These are phyloP conservation scores for Glycine soja DNA, from an alignment of 306 rosid genomes.

Conservation along the genomic window DNA sequence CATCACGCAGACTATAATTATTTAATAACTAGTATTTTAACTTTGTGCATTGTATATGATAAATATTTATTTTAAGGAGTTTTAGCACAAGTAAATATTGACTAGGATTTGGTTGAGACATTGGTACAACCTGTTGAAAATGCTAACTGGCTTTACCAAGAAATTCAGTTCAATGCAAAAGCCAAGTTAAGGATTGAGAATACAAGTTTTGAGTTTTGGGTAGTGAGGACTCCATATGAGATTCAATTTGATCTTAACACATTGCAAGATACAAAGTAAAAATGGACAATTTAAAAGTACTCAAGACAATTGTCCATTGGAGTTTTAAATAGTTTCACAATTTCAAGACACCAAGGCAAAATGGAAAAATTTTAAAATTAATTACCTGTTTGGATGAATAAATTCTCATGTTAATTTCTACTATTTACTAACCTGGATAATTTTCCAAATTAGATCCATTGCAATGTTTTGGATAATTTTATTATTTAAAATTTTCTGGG, in stretches of 20 bases:
- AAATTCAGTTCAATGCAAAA: constrained; percentile 63
- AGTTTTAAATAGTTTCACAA: too few relatives aligned
- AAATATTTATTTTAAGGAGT: constrained; percentile 49
- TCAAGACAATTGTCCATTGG: too few relatives aligned
- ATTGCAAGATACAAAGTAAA: constrained; percentile 71
- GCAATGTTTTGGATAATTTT: not conserved
- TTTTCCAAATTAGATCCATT: constrained; percentile 33
- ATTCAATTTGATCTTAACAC: constrained; percentile 72
- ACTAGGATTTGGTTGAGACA: constrained; percentile 71
- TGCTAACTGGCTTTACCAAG: constrained; percentile 72
- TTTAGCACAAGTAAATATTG: constrained; percentile 83
- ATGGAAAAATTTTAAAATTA: too few relatives aligned
- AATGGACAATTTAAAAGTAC: too few relatives aligned
- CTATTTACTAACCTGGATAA: constrained; percentile 16
- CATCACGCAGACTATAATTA: too few relatives aligned
- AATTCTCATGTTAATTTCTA: constrained; percentile 19
- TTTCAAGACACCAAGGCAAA: too few relatives aligned
- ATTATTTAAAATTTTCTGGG: too few relatives aligned
- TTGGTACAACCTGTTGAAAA: constrained; percentile 80
- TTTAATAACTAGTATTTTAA: too few relatives aligned
- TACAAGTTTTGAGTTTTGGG: constrained; percentile 67
- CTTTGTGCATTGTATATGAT: too few relatives aligned
- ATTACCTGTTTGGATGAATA: not conserved
- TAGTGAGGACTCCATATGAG: constrained; percentile 72
- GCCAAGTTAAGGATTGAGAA: constrained; percentile 76